Conservation (phyloP, 257 asterid genomes). For the Solanum rostratum region DNA sequence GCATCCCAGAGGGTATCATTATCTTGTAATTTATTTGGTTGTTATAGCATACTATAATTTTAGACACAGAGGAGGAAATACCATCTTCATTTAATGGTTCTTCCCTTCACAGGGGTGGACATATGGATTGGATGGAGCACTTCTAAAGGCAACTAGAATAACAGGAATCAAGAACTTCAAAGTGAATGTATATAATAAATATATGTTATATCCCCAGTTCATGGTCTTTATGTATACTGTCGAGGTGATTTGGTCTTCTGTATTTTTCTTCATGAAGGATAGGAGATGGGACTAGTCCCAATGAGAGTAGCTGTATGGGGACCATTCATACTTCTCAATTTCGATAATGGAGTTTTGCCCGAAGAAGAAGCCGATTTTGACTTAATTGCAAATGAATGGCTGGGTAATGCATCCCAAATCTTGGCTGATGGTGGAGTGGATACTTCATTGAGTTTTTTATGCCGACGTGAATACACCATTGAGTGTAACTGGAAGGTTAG, state of each 20-base stretch:
- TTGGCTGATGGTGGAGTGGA: constrained; percentile 45
- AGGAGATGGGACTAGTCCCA: constrained; percentile 82
- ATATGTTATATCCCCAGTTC: background rate
- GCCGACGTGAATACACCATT: constrained; percentile 59
- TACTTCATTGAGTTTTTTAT: constrained; percentile 43
- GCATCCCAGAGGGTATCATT: background rate
- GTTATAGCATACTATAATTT: background rate
- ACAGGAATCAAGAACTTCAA: constrained; percentile 72
- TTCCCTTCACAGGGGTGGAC: constrained; percentile 66
- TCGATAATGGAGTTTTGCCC: constrained; percentile 19
- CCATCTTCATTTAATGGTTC: background rate
- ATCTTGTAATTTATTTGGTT: background rate
- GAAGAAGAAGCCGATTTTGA: constrained; percentile 18
- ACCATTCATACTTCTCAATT: constrained; percentile 62
- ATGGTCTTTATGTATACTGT: background rate
- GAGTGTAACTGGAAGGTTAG: constrained; percentile 94
- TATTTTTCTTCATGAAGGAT: constrained; percentile 15
- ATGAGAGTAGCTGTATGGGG: constrained; percentile 68
- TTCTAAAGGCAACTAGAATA: constrained; percentile 56
- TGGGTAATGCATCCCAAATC: constrained; percentile 56
- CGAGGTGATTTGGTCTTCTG: background rate
- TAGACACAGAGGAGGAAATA: background rate
- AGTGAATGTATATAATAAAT: constrained; percentile 37
- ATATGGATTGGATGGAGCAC: constrained; percentile 71
- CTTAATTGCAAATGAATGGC: constrained; percentile 54